Conservation (phyloP, 345 rosid genomes). For the Euphorbia tirucalli region DNA sequence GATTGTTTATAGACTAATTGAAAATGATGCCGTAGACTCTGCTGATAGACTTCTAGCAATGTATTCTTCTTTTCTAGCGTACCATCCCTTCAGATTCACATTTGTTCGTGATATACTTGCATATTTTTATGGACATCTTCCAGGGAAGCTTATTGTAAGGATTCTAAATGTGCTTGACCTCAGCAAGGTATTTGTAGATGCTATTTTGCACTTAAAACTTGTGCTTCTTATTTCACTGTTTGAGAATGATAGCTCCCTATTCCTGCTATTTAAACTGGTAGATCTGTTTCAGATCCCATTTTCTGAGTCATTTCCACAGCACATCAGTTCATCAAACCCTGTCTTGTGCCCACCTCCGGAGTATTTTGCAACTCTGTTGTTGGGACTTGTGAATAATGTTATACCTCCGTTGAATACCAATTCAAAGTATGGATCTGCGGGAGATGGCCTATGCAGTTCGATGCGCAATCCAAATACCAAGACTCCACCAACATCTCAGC, state of each 20-base stretch:
- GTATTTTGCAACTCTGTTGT: slow-evolving; percentile 80
- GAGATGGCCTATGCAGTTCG: slow-evolving; percentile 52
- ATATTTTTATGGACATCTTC: slow-evolving; percentile 90
- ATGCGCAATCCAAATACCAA: slow-evolving; percentile 63
- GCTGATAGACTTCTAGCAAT: slow-evolving; percentile 66
- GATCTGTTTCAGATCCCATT: slow-evolving; percentile 70
- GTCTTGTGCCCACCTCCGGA: slow-evolving; percentile 80
- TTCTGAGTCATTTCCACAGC: slow-evolving; percentile 91
- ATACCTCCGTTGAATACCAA: slow-evolving; percentile 80
- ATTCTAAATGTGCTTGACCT: slow-evolving; percentile 83
- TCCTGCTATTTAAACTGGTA: slow-evolving; percentile 4
- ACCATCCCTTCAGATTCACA: slow-evolving; percentile 84
- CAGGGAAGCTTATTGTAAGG: slow-evolving; percentile 66
- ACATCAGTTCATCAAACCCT: slow-evolving; percentile 62
- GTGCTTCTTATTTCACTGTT: neutral
- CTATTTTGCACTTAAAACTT: neutral
- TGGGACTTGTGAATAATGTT: slow-evolving; percentile 90
- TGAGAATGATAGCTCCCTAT: neutral
- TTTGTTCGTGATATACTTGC: slow-evolving; percentile 97
- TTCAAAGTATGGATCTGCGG: slow-evolving; percentile 59
- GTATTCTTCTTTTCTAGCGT: slow-evolving; percentile 65
- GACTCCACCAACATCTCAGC: slow-evolving; percentile 63
- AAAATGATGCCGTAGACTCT: slow-evolving; percentile 75
- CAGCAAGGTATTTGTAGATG: slow-evolving; percentile 56
- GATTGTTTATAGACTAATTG: slow-evolving; percentile 87